Conservation (phyloP, 1,284 basidiomycete species). For the Earliella scabrosa region DNA sequence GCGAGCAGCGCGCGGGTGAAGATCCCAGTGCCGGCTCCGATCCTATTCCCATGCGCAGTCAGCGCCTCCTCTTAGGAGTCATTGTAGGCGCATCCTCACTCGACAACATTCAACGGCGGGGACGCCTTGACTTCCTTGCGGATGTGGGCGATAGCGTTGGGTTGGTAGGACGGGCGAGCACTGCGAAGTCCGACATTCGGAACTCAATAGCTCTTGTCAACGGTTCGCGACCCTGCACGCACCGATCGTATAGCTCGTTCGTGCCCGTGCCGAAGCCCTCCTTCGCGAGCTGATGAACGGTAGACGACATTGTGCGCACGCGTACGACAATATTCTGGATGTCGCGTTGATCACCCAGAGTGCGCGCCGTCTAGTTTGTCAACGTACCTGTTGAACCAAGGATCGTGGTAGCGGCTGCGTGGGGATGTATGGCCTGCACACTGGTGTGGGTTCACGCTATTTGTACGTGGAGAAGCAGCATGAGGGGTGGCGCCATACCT, state of each 20-base stretch:
- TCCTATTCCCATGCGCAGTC: too few relatives aligned
- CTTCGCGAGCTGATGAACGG: conserved; percentile 60
- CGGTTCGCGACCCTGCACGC: not conserved
- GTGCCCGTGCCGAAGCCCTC: conserved; percentile 71
- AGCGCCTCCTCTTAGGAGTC: too few relatives aligned
- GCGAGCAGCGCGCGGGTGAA: conserved; percentile 78
- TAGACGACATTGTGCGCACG: conserved; percentile 17
- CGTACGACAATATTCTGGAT: not conserved
- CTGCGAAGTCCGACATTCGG: conserved; percentile 37
- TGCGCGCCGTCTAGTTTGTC: not conserved
- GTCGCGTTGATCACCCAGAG: not conserved
- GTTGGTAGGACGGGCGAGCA: conserved; percentile 74
- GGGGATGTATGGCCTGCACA: not conserved
- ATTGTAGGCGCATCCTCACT: conserved; percentile 62
- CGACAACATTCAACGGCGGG: conserved; percentile 62
- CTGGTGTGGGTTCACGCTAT: not conserved
- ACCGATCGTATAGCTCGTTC: conserved; percentile 79
- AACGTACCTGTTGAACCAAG: too few relatives aligned
- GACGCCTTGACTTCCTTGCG: conserved; percentile 45
- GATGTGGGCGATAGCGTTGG: conserved; percentile 58
- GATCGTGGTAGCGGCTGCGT: too few relatives aligned
- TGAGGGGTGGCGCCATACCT: not conserved
- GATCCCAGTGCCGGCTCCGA: conserved; percentile 78
- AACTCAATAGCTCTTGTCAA: too few relatives aligned
- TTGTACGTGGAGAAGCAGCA: not conserved